Percentiles rank a stretch among this genome's conserved stretches.
Evolutionary conservation across 306 rosid genomes (phyloP).

Genomic region (Senna siamea): DNA sequence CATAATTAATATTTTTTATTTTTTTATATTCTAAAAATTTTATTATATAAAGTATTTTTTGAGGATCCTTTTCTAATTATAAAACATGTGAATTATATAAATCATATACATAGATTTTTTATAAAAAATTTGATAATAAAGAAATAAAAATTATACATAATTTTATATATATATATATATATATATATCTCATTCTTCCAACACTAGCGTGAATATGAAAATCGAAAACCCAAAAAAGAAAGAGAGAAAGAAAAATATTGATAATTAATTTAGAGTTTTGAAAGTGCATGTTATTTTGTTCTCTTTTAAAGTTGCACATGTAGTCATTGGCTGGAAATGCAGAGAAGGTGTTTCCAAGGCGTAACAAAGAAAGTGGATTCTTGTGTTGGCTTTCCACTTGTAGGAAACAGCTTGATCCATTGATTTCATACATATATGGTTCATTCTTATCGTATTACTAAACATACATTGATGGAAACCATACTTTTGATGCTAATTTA

Average conservation of each 20-base stretch:
- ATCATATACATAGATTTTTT: no score
- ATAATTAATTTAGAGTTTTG: no score
- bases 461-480: not conserved
- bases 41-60: no score
- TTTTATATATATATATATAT: no score
- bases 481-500: not conserved
- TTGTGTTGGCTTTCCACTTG: conserved; percentile 52
- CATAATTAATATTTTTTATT: no score
- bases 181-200: conserved; percentile 29
- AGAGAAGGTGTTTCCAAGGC: conserved; percentile 51
- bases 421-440: conserved; percentile 3
- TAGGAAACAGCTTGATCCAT: conserved; percentile 34
- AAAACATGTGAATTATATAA: no score
- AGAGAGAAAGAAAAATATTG: no score
- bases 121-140: no score
- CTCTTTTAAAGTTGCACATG: conserved; percentile 35
- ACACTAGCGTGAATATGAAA: not conserved
- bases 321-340: conserved; percentile 48
- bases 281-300: not conserved
- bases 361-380: conserved; percentile 48
- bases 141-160: no score
- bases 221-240: no score
- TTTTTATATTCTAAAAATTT: no score
- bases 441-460: not conserved
- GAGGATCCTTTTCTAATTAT: no score